Evolutionary conservation across 768 basidiomycete species (phyloP), one percentile per base, ranked within the genome.

Genomic region (Leccinellum luteum): DNA sequence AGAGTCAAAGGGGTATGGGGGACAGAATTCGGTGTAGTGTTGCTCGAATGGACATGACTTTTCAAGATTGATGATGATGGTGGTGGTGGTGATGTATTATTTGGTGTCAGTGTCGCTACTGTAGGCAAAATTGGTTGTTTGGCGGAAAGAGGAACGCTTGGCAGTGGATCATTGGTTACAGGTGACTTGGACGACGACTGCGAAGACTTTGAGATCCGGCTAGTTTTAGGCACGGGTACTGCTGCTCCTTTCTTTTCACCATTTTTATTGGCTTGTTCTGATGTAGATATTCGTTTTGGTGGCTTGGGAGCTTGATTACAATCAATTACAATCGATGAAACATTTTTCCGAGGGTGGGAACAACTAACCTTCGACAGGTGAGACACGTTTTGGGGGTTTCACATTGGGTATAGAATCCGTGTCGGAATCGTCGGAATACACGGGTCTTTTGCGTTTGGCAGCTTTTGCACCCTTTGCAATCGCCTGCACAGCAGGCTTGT

Each of bases 391-490:
- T 2, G 53, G 17, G 2, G 53, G 23, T 31, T 67, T 69, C 31
- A 19, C 34, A 25, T 65, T 74, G 4, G 59, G 52, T 48, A 38
- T 17, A 5, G 50, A 53, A 31, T 63, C 65, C 13, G 23, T 8
- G 7, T 72, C 70, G 6, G 63, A 64, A 15, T 68, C 66, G 13
- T 72, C 72, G 6, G 69, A 66, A 17, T 55, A 55, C 5, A 41
- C 31, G 0, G 59, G 54, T 45, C 70, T 62, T 57, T 74, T 74
- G 32, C 71, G 70, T 56, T 72, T 72, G 17, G 35, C 27, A 38
- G 58, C 14, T 47, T 69, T 64, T 5, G 19, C 7, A 15, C 23
- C 9, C 38, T 62, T 65, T 17, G 60, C 54, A 4, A 59, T 41
- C n/a, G 35, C 60, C 8, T 45, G 17, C 27, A 59, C 60, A 10